These are phyloP conservation scores for Aquilaria malaccensis DNA, from an alignment of 345 rosid genomes.

Conservation along the genomic window DNA sequence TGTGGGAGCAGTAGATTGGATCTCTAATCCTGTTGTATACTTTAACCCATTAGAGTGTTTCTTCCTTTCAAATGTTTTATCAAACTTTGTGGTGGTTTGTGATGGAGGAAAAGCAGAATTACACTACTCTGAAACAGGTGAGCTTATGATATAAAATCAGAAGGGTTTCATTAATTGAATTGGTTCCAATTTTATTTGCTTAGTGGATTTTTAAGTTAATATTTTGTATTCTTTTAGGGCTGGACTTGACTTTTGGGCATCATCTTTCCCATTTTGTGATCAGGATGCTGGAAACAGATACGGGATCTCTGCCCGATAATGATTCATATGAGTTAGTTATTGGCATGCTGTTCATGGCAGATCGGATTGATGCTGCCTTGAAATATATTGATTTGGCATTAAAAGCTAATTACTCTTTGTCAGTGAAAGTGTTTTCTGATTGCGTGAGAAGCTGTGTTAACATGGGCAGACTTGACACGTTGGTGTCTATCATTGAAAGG, in stretches of 20 bases:
- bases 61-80: too few relatives aligned
- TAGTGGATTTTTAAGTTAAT: constrained; percentile 1
- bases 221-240: neutral
- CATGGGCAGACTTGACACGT: constrained; percentile 46
- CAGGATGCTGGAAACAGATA: constrained; percentile 83
- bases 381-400: constrained; percentile 50
- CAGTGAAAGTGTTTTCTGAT: constrained; percentile 42
- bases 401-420: constrained; percentile 53
- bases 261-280: constrained; percentile 14
- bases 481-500: constrained; percentile 72
- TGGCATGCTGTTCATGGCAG: constrained; percentile 38
- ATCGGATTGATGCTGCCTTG: constrained; percentile 60
- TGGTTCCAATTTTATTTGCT: neutral
- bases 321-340: constrained; percentile 71
- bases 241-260: neutral
- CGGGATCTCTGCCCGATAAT: constrained; percentile 78
- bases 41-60: too few relatives aligned
- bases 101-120: too few relatives aligned
- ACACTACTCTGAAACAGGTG: too few relatives aligned
- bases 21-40: too few relatives aligned
- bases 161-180: too few relatives aligned
- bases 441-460: constrained; percentile 54
- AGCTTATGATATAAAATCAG: too few relatives aligned
- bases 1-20: too few relatives aligned
- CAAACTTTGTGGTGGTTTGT: too few relatives aligned